A percentile compares a stretch with the other conserved stretches of the same genome.
phyloP scores from a whole-genome alignment of 768 basidiomycete genomes.

The Russula compacta region DNA sequence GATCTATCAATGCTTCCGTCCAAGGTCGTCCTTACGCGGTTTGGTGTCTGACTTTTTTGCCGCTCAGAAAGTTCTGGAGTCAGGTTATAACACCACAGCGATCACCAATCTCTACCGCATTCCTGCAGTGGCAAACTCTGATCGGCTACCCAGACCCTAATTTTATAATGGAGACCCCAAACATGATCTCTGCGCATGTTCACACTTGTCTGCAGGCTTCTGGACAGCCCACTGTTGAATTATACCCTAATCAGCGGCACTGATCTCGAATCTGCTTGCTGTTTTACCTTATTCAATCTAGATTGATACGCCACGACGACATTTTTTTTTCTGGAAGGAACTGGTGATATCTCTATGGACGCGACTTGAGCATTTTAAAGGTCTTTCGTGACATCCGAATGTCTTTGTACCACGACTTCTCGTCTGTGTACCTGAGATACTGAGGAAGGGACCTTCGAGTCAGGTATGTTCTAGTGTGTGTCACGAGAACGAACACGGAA shows the following conservation, averaged over 20 bases:
- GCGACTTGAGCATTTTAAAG: too few relatives aligned
- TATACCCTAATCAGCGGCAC: constrained; percentile 6
- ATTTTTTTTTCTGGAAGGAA: too few relatives aligned
- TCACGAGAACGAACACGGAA: too few relatives aligned
- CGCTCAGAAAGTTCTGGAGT: not conserved
- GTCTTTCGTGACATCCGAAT: too few relatives aligned
- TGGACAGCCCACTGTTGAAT: not conserved
- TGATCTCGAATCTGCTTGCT: not conserved
- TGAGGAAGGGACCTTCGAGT: too few relatives aligned
- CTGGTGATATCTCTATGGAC: too few relatives aligned
- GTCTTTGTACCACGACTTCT: too few relatives aligned
- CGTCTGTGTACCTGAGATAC: too few relatives aligned
- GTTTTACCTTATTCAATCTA: not conserved
- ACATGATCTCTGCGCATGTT: constrained; percentile 5
- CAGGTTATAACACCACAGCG: not conserved
- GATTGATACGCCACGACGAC: too few relatives aligned
- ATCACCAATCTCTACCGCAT: constrained; percentile 7
- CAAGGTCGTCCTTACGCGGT: not conserved
- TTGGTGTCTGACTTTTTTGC: not conserved
- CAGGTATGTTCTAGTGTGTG: too few relatives aligned
- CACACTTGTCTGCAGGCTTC: not conserved
- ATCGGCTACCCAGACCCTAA: constrained; percentile 4
- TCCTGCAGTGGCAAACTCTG: constrained; percentile 4
- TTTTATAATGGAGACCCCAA: not conserved
- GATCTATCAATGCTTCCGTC: not conserved